phyloP scores from a whole-genome alignment of 495 filamentous ascomycete species.

The Penicillium desertorum region DNA sequence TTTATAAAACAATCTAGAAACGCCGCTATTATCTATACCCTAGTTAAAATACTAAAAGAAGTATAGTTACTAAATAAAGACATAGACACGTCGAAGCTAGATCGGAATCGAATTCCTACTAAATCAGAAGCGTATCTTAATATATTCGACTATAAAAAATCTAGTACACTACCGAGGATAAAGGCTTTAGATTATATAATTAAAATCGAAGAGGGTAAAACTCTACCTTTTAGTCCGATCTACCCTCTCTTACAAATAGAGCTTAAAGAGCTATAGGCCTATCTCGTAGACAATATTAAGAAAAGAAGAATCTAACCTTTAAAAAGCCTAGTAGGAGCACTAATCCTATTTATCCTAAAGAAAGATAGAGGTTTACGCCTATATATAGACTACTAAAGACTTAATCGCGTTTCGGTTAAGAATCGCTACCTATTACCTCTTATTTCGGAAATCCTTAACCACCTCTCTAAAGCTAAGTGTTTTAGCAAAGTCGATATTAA shows the following conservation, averaged over 20 bases:
- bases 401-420: too few species aligned
- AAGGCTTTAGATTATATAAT: background rate
- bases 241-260: too few species aligned
- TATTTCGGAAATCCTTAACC: background rate
- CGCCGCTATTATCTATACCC: background rate
- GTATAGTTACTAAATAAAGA: background rate
- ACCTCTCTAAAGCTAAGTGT: background rate
- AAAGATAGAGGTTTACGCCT: too few species aligned
- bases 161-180: background rate
- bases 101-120: background rate
- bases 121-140: background rate
- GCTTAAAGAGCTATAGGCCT: too few species aligned
- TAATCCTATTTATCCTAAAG: too few species aligned
- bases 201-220: too few species aligned
- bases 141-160: background rate
- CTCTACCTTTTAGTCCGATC: too few species aligned
- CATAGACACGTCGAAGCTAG: background rate
- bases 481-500: background rate
- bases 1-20: background rate
- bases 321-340: too few species aligned
- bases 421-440: background rate
- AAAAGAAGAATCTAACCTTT: too few species aligned
- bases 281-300: too few species aligned
- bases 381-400: too few species aligned
- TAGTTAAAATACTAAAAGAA: background rate